A percentile compares a stretch with the other conserved stretches of the same genome.
These are phyloP conservation scores for Dillenia suffruticosa DNA, from an alignment of 164 flowering plant species.

Conservation along the genomic window DNA sequence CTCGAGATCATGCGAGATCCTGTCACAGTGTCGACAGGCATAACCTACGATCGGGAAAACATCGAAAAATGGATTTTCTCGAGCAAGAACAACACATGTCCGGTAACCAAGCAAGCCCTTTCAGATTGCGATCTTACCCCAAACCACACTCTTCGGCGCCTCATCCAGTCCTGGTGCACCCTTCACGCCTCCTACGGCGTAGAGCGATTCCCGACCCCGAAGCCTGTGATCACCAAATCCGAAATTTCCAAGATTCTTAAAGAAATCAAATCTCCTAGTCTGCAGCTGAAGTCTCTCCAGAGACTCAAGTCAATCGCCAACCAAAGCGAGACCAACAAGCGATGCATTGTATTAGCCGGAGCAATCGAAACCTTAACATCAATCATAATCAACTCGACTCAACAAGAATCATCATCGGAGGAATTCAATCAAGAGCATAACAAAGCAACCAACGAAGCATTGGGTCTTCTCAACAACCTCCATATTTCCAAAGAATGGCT, in stretches of 20 bases:
- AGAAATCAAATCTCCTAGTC: constrained; percentile 27
- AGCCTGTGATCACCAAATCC: constrained; percentile 26
- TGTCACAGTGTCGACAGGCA: constrained; percentile 59
- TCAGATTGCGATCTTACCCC: constrained; percentile 42
- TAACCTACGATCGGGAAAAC: constrained; percentile 67
- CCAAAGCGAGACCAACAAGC: constrained; percentile 33
- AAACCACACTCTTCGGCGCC: constrained; percentile 62
- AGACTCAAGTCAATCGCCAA: constrained; percentile 40
- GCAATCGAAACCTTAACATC: constrained; percentile 38
- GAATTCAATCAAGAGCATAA: not conserved
- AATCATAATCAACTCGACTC: constrained; percentile 17
- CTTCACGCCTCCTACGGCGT: constrained; percentile 22
- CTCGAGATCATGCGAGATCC: constrained; percentile 73
- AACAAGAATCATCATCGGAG: not conserved
- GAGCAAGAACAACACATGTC: constrained; percentile 47
- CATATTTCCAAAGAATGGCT: constrained; percentile 8
- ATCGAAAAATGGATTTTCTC: constrained; percentile 59
- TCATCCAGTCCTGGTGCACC: constrained; percentile 63
- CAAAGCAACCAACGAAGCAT: constrained; percentile 15
- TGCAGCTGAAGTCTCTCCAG: constrained; percentile 26
- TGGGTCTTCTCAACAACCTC: constrained; percentile 15
- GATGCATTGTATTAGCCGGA: constrained; percentile 45
- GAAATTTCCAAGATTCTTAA: constrained; percentile 27
- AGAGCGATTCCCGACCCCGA: constrained; percentile 44
- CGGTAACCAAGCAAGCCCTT: constrained; percentile 42